Base-by-base conservation (phyloP, 768 basidiomycete genomes). In the Symmetrospora coprosmae region DNA sequence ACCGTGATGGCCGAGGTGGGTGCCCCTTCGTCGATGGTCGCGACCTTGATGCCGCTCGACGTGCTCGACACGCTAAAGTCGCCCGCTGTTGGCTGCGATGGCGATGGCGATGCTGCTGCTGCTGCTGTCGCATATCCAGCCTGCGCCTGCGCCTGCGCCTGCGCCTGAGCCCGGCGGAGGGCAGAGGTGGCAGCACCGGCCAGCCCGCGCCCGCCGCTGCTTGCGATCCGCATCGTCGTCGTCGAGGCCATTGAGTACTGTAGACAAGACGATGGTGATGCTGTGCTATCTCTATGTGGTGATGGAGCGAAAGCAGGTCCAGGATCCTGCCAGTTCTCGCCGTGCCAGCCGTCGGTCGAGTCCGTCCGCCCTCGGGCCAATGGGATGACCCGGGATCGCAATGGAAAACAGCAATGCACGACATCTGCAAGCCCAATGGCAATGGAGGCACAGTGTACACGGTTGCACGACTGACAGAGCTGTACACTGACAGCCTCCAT, bases 1-100 rank as follows among this genome's bases (percentile, higher is more conserved):
- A 96, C 77, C 49, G 89, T 88, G 71, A 99, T 81, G 55, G 85
- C 80, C 28, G 86, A 78, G 4, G 88, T 91, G 41, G 88, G 82
- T 69, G 85, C 83, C 11, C 45, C 84, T 67, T 81, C 77, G 76
- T 94, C 88, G 62, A 85, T 73, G 25, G 87, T 80, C 25, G 87
- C 86, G 67, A 94, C 83, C 74, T 86, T 91, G 71, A 90, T 78
- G 62, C 87, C 86, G 9, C 82, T 78, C 48, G 79, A 77, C 68
- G 88, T 33, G 49, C 27, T 30, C 23, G 52, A 33, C 21, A 63
- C 62, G 41, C 23, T 21, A 43, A 58, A 63, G 56, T 63, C 62
- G 41, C 11, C 35, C n/a, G 59, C 39, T n/a, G n/a, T n/a, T 60
- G 30, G 40, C 25, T 41, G n/a, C n/a, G 21, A 11, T 46, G 45